Evolutionary conservation across 2,329 filamentous ascomycete species (phyloP), one percentile per base, ranked within the genome.

Genomic region (Curvularia sp.): DNA sequence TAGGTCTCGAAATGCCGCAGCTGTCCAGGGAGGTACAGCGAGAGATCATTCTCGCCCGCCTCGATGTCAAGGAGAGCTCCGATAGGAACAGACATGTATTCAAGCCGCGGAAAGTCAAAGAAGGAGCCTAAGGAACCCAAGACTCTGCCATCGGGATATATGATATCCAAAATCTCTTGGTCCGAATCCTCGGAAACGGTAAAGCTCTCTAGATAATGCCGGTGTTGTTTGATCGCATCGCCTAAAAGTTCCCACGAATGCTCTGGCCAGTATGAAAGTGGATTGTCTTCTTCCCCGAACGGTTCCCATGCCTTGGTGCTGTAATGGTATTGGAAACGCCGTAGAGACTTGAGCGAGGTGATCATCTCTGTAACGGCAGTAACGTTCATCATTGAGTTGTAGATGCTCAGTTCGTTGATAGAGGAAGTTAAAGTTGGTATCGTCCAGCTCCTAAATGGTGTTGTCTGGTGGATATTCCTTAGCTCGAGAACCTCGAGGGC

Each of bases 181-280:
- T 57, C 49, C 0, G 19, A 34, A 3, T 39, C 2, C 9, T 53
- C 49, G 0, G 21, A 25, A 2, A 32, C 7, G 10, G 13, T 13
- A 1, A 63, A 18, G 0, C 12, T 13, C 30, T 51, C 42, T 5
- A 64, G 42, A 0, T 52, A 52, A 12, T 46, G 8, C 2, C n/a
- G 30, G 15, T 64, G 61, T 18, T 32, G 48, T 3, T 36, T 43
- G 12, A 64, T 23, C 1, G 55, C 59, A 19, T 46, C 28, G 2
- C 59, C 55, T 8, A 64, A 12, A 1, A n/a, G 18, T 9, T 28
- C 18, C 55, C 53, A 59, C 5, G 55, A 59, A 39, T 53, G 27
- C 6, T 53, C 9, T 2, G 53, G 53, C 53, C 56, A 62, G 10
- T 19, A 21, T 12, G 47, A 39, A 8, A 45, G 18, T 19, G 28